Evolutionary conservation across 2,329 filamentous ascomycete genomes (phyloP).

Genomic region (Emmonsiellopsis sp.): DNA sequence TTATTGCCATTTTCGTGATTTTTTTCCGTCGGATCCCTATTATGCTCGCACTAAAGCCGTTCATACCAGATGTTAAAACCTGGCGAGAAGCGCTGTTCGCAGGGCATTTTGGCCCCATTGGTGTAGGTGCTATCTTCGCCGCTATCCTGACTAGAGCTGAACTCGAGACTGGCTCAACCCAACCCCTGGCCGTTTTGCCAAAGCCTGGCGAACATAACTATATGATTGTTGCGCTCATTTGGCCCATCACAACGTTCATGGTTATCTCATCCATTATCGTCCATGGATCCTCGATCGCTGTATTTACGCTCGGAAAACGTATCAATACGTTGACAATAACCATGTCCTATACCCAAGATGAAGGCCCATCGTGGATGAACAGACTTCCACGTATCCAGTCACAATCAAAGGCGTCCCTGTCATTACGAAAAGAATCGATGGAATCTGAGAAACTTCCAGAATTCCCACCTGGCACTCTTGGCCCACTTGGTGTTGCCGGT

Average conservation of each 20-base stretch:
- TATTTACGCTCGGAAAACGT: constrained; percentile 93
- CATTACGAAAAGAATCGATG: constrained; percentile 55
- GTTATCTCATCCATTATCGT: constrained; percentile 92
- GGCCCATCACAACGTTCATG: constrained; percentile 91
- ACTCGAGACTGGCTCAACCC: constrained; percentile 64
- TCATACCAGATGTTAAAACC: constrained; percentile 95
- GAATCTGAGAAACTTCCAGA: constrained; percentile 52
- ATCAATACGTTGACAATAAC: constrained; percentile 95
- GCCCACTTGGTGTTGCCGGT: constrained; percentile 61
- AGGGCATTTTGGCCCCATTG: constrained; percentile 94
- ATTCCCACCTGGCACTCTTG: constrained; percentile 61
- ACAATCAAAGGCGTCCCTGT: constrained; percentile 71
- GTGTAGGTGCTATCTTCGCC: constrained; percentile 92
- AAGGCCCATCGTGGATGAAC: constrained; percentile 91
- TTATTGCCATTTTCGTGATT: constrained; percentile 87
- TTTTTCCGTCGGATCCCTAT: constrained; percentile 93
- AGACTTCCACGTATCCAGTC: constrained; percentile 75
- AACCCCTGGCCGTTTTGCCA: constrained; percentile 59
- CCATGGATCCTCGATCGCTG: constrained; percentile 94
- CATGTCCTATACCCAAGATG: constrained; percentile 91
- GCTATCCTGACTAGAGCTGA: constrained; percentile 91
- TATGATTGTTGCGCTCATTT: constrained; percentile 73
- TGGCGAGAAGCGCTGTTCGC: constrained; percentile 97
- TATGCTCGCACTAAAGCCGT: constrained; percentile 81
- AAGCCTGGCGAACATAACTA: constrained; percentile 50